Base-by-base conservation (phyloP, 106 monocot genomes). In the Amphibolis antarctica region DNA sequence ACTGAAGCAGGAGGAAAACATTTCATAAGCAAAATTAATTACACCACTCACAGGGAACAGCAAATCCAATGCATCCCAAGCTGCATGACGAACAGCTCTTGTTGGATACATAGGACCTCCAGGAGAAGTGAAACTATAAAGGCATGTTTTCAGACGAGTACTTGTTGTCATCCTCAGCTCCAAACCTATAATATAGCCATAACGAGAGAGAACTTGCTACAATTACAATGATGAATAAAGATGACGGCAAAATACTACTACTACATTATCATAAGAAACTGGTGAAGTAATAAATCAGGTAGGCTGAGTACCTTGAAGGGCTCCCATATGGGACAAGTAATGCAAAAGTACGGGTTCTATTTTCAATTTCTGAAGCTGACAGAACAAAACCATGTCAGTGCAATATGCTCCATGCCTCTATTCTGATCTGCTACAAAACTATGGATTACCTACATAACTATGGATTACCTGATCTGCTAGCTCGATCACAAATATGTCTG, bases 131-230 rank as follows among this genome's bases (percentile, higher is more conserved):
- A 98, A 98, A 54, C 98, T 98, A 69, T 91, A 91, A 12, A 98
- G 82, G 63, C 98, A 91, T 14, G 98, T 85, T 56, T 88, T 91
- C 65, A 98, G 42, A 53, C 98, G 75, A 1, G 82, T 98, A 60
- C 81, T 91, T 62, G 91, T 98, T n/a, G 85, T 79, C 91, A 98
- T 85, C 78, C 91, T 82, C 61, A 98, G 49, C 67, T 91, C 98
- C 54, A 82, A 70, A 42, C 98, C 98, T 91, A 59, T n/a, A 7
- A 66, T 30, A 51, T 11, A 6, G 20, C 52, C 12, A 20, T 51
- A 18, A 18, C 4, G n/a, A 21, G 36, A 62, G 22, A 49, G 45
- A 30, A 61, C 12, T 30, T n/a, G 18, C 6, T 42, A 20, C 36
- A 60, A 13, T 27, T 57, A 42, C 60, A 42, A 30, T 28, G 22